Base-by-base conservation (phyloP, 2,329 filamentous ascomycete genomes). In the Bretziella fagacearum region DNA sequence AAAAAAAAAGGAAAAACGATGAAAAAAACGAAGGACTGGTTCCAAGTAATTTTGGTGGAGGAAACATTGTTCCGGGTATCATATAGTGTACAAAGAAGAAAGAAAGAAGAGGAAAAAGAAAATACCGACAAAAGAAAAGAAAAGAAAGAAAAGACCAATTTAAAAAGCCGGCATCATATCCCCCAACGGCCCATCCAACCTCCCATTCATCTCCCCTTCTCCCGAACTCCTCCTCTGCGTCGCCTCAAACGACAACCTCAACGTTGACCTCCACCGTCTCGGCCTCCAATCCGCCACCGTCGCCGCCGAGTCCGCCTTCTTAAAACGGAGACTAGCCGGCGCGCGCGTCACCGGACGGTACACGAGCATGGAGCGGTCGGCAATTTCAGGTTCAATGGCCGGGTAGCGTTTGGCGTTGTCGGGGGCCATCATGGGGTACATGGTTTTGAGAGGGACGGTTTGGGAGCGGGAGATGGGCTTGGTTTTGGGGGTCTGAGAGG, bases 161-260 rank as follows among this genome's bases (percentile, higher is more conserved):
- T 39, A 47, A 7, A 47, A 47, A 20, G 37, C 48, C 6, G 48
- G 48, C 48, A 50, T 50, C 20, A 44, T 36, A 35, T 50, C 44
- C 3, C 48, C 48, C 33, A 50, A 27, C 7, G 48, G 48, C 8
- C 48, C 48, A 22, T 47, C 39, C 26, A 50, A 42, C 13, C 44
- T 23, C 26, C 40, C 40, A 6, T 15, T 27, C 40, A 43, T 43
- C 23, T 15, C 44, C n/a, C 25, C 33, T 22, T 39, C 35, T 8
- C 35, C 6, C 6, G 20, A 35, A 10, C 37, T 43, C 41, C 41
- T 29, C 13, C 29, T 36, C 36, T 45, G 42, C 22, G 43, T 29
- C 6, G 27, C 11, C 10, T 29, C 30, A 46, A 29, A 46, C 29
- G 47, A 49, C 17, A 45, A 33, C 3, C 42, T 22, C 26, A 17